A percentile compares a stretch with the other conserved stretches of the same genome.
Conservation (phyloP, 2,329 filamentous ascomycete species). For the Aspergillus viridinutans region DNA sequence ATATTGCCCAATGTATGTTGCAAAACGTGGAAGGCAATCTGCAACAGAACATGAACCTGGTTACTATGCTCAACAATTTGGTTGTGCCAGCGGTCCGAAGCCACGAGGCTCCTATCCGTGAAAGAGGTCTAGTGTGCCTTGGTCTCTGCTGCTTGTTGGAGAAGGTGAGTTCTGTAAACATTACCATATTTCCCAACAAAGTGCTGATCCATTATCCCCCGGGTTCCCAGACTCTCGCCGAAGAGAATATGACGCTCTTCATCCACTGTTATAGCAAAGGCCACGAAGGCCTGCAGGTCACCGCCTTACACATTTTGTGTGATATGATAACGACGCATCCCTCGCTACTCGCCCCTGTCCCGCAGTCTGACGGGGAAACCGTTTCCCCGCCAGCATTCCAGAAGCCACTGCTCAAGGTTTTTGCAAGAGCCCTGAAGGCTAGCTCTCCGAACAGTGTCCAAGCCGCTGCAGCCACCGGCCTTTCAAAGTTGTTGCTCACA, state of each 20-base stretch:
- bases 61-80: conserved; percentile 96
- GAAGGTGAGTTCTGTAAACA: conserved; percentile 50
- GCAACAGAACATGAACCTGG: conserved; percentile 84
- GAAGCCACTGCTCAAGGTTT: conserved; percentile 75
- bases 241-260: conserved; percentile 88
- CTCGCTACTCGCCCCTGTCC: conserved; percentile 62
- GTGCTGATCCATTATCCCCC: conserved; percentile 6
- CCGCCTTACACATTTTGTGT: conserved; percentile 83
- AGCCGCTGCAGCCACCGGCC: conserved; percentile 72
- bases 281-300: conserved; percentile 82
- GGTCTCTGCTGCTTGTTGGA: conserved; percentile 89
- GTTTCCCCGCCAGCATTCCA: conserved; percentile 46
- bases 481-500: conserved; percentile 81
- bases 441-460: conserved; percentile 69
- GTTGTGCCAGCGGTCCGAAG: conserved; percentile 92
- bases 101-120: conserved; percentile 86
- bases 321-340: conserved; percentile 91
- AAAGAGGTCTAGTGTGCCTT: conserved; percentile 82
- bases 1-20: conserved; percentile 96
- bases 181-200: not conserved
- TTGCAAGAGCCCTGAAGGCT: conserved; percentile 73
- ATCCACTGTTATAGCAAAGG: conserved; percentile 95
- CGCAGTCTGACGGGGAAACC: conserved; percentile 45
- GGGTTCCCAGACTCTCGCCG: conserved; percentile 63
- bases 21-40: conserved; percentile 85